Evolutionary conservation across 495 filamentous ascomycete species (phyloP), one percentile per base, ranked within the genome.

Genomic region (Penicillium goetzii): DNA sequence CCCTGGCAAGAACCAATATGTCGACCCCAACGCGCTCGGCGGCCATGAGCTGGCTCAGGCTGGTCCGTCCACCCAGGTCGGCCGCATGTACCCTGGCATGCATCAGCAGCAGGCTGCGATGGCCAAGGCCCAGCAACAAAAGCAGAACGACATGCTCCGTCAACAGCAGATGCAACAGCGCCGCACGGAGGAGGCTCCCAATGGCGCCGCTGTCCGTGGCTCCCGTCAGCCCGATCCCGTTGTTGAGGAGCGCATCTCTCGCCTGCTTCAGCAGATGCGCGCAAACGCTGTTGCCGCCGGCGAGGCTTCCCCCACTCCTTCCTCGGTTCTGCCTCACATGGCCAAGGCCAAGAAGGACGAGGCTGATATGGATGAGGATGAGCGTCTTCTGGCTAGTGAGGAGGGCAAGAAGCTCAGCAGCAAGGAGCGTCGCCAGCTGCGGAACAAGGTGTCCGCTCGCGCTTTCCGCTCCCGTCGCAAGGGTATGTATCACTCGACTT

Each of bases 301-400:
- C 51, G 80, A 82, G 51, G 80, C 80, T 2, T 76, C 78, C 2
- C 71, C 78, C 1, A 77, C 79, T 1, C 78, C 82, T 14, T 78
- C 78, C 25, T 74, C 75, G 47, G 68, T 77, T 10, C 54, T 77
- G 28, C 74, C 77, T 10, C 81, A 86, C 33, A 80, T 87, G 52
- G 76, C 85, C 38, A 86, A 90, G 69, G 71, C 86, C 38, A 89
- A 83, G 79, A 99, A 98, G 83, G 91, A 97, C 43, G 92, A 97
- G 71, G 92, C 95, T 58, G 94, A 98, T 32, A 97, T 99, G 94
- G 95, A 99, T 76, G 93, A 97, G 74, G 95, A 99, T 68, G 95
- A 98, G 83, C 82, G 91, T 62, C 81, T 98, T 3, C 84, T 99
- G 17, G 92, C 91, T 6, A 97, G 93, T 65, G 95, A 98, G 68